These are phyloP conservation scores for Pyrenopolyporus hunteri DNA, from an alignment of 495 filamentous ascomycete species.

Conservation along the genomic window DNA sequence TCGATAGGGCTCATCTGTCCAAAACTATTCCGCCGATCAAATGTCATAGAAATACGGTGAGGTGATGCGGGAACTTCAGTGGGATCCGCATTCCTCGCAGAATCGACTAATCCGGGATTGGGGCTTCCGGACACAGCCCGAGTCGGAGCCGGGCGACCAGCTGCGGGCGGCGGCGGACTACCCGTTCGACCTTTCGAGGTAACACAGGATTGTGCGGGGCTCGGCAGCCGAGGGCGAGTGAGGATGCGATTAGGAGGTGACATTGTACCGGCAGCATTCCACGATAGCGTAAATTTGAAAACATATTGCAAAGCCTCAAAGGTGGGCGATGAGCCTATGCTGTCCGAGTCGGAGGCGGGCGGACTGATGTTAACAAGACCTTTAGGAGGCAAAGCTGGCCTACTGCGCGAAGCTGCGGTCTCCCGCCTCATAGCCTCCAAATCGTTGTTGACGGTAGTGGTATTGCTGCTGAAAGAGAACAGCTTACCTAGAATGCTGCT, in stretches of 20 bases:
- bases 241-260: slow-evolving; percentile 56
- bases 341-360: slow-evolving; percentile 46
- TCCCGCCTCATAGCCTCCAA: slow-evolving; percentile 53
- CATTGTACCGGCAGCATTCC: slow-evolving; percentile 39
- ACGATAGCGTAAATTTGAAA: slow-evolving; percentile 54
- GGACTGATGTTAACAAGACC: slow-evolving; percentile 21
- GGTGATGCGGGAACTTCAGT: slow-evolving; percentile 24
- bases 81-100: slow-evolving; percentile 50
- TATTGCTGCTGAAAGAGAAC: slow-evolving; percentile 56
- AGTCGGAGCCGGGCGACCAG: slow-evolving; percentile 52
- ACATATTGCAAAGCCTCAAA: slow-evolving; percentile 51
- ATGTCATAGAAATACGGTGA: slow-evolving; percentile 21
- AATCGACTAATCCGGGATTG: slow-evolving; percentile 52
- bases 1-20: slow-evolving; percentile 26
- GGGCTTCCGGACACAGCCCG: slow-evolving; percentile 51
- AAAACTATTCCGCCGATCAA: slow-evolving; percentile 29
- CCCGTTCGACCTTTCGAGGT: slow-evolving; percentile 48
- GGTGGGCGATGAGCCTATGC: slow-evolving; percentile 50
- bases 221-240: slow-evolving; percentile 76
- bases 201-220: slow-evolving; percentile 66
- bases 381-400: slow-evolving; percentile 29
- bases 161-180: slow-evolving; percentile 45
- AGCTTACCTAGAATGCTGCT: slow-evolving; percentile 76
- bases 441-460: slow-evolving; percentile 40
- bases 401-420: slow-evolving; percentile 46